These are phyloP conservation scores for Apiospora arundinis DNA, from an alignment of 2,329 filamentous ascomycete species.

Conservation along the genomic window DNA sequence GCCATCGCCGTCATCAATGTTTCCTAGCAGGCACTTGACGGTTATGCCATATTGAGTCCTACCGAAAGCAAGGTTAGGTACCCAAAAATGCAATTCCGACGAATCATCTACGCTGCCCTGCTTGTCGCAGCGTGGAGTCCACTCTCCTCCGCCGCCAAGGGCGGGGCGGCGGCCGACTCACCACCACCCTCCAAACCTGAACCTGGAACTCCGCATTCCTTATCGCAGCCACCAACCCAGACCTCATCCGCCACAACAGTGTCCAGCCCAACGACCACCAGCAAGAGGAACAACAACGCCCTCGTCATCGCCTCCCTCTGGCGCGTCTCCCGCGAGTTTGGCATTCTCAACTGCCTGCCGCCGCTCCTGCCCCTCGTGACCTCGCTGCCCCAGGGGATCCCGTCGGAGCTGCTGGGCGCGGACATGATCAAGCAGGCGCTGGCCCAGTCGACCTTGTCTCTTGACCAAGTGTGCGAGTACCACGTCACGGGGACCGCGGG, in stretches of 20 bases:
- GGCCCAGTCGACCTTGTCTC: conserved; percentile 33
- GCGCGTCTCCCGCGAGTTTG: conserved; percentile 29
- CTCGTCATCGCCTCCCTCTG: conserved; percentile 24
- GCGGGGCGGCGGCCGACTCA: neutral
- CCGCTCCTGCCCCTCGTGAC: conserved; percentile 32
- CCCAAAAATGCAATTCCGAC: neutral
- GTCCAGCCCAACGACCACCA: neutral
- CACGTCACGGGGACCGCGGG: conserved; percentile 33
- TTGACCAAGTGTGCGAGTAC: conserved; percentile 35
- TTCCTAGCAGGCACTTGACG: neutral
- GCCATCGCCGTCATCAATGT: neutral
- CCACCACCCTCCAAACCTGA: neutral
- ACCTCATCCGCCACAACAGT: neutral
- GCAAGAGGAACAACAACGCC: neutral
- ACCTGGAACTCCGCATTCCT: neutral
- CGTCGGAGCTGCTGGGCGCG: conserved; percentile 29
- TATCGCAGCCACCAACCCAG: neutral
- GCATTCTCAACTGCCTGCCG: conserved; percentile 32
- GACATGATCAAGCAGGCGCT: conserved; percentile 33
- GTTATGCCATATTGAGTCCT: neutral
- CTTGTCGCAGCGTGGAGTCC: neutral
- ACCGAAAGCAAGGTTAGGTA: neutral
- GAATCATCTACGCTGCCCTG: neutral
- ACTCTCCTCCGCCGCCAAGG: neutral
- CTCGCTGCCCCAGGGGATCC: conserved; percentile 31